Base-by-base conservation (phyloP, 2,329 filamentous ascomycete species). In the Myriosclerotinia curreyana region DNA sequence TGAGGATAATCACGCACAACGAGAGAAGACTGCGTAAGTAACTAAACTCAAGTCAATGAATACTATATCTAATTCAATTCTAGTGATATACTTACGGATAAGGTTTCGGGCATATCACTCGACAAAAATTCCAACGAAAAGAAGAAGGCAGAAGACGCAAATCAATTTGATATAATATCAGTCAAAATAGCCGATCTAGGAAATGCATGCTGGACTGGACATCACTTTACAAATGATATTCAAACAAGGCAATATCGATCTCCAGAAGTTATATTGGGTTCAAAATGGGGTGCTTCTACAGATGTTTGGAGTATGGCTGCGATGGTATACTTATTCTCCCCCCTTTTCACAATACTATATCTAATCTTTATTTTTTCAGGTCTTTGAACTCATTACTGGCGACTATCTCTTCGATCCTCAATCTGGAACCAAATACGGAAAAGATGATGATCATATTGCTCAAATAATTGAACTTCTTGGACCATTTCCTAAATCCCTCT, bases 271-370 rank as follows among this genome's bases (percentile, higher is more conserved):
- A 98, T 99, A 66, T 81, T 99, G 25, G 95, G 95, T 48, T 87
- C 92, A 3, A 98, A 98, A 80, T 99, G 95, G 95, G 95, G 95
- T 70, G 95, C 95, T n/a, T 98, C 94, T 75, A 98, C 95, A 1
- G 95, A 99, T 77, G 91, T 98, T 9, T 99, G 95, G 95, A 98
- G 94, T 78, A 99, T 99, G 95, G 93, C 95, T 65, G 91, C 91
- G 70, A 99, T 99, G 95, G 95, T 98, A 83, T 72, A 86, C 74
- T 58, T 22, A 17, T n/a, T 20, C 49, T 28, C 11, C 12, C 6
- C 25, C 36, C 38, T n/a, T 15, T 17, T 38, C 3, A 42, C n/a
- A 49, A 42, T 6, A 53, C 42, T 15, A 44, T 42, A 12, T 53
- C 52, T 64, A 48, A 62, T 40, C n/a, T 40, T 38, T 34, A 55